Conservation (phyloP, 345 rosid genomes). For the Sisymbrium altissimum region DNA sequence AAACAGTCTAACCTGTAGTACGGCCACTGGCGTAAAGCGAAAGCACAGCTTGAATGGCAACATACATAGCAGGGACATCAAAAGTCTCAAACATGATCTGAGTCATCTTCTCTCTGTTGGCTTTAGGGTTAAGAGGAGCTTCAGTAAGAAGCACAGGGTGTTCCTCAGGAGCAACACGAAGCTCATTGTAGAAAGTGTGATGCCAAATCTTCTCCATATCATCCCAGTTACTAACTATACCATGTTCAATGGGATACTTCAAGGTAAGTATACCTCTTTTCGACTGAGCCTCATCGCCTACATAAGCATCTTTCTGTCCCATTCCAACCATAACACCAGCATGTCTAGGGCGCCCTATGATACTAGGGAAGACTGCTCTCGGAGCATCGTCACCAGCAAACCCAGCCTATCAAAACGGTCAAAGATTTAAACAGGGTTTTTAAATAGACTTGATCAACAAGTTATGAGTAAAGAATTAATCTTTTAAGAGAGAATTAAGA, state of each 20-base stretch:
- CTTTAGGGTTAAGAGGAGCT: constrained; percentile 88
- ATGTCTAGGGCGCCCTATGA: constrained; percentile 79
- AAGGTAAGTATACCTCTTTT: constrained; percentile 63
- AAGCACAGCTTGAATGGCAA: constrained; percentile 81
- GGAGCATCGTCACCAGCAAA: constrained; percentile 92
- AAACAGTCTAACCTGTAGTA: constrained; percentile 60
- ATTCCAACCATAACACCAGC: constrained; percentile 79
- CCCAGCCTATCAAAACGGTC: constrained; percentile 49
- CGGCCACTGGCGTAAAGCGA: constrained; percentile 88
- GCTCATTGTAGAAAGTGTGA: constrained; percentile 81
- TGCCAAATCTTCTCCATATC: constrained; percentile 95
- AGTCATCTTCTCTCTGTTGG: constrained; percentile 90
- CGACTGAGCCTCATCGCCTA: constrained; percentile 73
- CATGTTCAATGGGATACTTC: constrained; percentile 75
- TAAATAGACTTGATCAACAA: constrained; percentile 1
- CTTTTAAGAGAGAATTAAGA: not conserved
- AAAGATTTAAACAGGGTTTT: not conserved
- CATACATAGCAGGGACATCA: constrained; percentile 82
- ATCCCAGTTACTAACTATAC: constrained; percentile 87
- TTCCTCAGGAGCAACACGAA: constrained; percentile 84
- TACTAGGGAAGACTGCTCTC: constrained; percentile 78
- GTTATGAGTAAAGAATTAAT: not conserved
- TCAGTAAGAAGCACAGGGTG: constrained; percentile 69
- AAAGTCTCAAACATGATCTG: constrained; percentile 89
- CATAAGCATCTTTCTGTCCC: constrained; percentile 84